A percentile compares a stretch with the other conserved stretches of the same genome.
phyloP scores from a whole-genome alignment of 1,139 yeast genomes.

The Yamadazyma sp. region DNA sequence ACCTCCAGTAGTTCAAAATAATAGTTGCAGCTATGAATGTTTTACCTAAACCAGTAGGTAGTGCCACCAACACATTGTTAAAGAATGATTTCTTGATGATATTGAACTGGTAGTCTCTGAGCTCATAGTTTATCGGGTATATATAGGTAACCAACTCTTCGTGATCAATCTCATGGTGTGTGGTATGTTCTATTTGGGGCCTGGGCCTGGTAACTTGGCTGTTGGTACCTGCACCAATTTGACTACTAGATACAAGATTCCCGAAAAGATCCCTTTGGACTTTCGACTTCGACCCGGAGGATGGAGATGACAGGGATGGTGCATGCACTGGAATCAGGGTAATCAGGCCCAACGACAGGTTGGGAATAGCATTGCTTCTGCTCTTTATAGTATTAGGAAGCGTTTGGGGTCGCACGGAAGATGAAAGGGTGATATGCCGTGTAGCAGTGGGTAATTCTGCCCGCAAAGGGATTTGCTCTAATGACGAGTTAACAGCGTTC shows the following conservation, averaged over 20 bases:
- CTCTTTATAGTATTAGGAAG: background rate
- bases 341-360: background rate
- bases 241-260: slow-evolving; percentile 6
- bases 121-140: slow-evolving; percentile 82
- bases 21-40: slow-evolving; percentile 95
- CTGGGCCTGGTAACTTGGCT: background rate
- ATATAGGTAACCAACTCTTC: slow-evolving; percentile 52
- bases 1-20: slow-evolving; percentile 83
- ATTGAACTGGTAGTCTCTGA: slow-evolving; percentile 84
- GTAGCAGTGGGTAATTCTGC: background rate
- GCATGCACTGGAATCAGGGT: background rate
- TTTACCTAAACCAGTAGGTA: slow-evolving; percentile 97
- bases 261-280: slow-evolving; percentile 13
- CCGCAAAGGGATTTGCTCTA: background rate
- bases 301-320: background rate
- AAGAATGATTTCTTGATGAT: slow-evolving; percentile 74
- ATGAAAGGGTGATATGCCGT: no score
- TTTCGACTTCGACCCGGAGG: slow-evolving; percentile 2
- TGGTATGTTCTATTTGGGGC: slow-evolving; percentile 24
- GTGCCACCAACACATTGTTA: slow-evolving; percentile 78
- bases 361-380: background rate
- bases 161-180: slow-evolving; percentile 52
- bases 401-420: no score
- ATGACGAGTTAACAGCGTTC: background rate
- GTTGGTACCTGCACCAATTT: background rate